Evolutionary conservation across 2,329 filamentous ascomycete species (phyloP).

Genomic region (Hypoxylon sp.): DNA sequence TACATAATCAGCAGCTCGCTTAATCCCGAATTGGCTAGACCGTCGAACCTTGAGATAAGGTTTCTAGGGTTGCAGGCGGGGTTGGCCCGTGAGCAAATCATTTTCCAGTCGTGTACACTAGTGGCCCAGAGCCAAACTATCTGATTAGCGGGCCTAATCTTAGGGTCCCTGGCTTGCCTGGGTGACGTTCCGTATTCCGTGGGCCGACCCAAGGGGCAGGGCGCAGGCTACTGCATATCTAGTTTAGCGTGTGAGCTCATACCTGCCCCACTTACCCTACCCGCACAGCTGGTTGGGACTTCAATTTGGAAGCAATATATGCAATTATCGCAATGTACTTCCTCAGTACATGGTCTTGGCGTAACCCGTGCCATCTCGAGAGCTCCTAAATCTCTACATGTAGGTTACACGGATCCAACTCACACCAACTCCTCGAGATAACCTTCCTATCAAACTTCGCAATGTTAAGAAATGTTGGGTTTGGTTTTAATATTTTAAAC

Average conservation of each 20-base stretch:
- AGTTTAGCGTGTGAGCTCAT: constrained; percentile 6
- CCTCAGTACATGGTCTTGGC: not conserved
- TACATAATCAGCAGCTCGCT: constrained; percentile 14
- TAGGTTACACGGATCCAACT: not conserved
- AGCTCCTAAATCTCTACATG: not conserved
- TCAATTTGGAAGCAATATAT: not conserved
- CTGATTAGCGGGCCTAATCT: constrained; percentile 9
- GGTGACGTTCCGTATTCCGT: constrained; percentile 12
- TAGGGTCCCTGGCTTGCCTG: not conserved
- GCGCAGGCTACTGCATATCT: constrained; percentile 8
- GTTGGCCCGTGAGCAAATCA: constrained; percentile 16
- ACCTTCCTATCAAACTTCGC: not conserved
- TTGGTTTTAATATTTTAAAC: not conserved
- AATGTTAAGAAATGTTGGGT: constrained; percentile 1
- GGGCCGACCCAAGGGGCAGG: constrained; percentile 10
- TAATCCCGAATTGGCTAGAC: constrained; percentile 28
- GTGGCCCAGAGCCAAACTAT: constrained; percentile 3
- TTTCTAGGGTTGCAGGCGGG: constrained; percentile 40
- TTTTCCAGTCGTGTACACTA: not conserved
- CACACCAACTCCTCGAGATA: not conserved
- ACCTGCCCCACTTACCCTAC: not conserved
- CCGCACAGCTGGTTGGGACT: not conserved
- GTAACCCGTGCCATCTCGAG: constrained; percentile 1
- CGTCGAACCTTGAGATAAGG: constrained; percentile 32
- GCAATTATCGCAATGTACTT: constrained; percentile 6